Conservation (phyloP, 306 rosid species). For the Alnus rubra region DNA sequence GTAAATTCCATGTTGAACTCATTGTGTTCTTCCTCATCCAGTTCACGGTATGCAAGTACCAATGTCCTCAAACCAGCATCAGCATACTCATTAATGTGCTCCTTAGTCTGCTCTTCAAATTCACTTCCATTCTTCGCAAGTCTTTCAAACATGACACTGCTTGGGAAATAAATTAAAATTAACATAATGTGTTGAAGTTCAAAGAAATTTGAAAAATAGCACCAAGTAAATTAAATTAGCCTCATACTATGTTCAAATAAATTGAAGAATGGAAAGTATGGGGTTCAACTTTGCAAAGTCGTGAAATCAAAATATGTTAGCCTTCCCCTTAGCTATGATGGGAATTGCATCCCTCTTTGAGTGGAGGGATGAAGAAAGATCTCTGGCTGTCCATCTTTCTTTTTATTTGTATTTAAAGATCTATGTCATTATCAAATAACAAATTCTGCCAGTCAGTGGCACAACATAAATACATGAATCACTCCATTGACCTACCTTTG, state of each 20-base stretch:
- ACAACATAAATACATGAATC: not conserved
- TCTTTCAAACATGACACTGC: constrained; percentile 95
- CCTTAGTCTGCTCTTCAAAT: constrained; percentile 72
- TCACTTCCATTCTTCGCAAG: constrained; percentile 77
- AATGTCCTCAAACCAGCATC: constrained; percentile 98
- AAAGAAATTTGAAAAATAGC: constrained; percentile 12
- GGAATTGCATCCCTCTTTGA: constrained; percentile 1
- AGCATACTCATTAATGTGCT: constrained; percentile 79
- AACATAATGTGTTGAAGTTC: constrained; percentile 17
- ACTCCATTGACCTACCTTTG: not conserved
- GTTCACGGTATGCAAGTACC: constrained; percentile 83
- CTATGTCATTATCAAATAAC: not conserved
- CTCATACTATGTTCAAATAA: not conserved
- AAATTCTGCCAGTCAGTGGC: not conserved
- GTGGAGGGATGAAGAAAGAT: not conserved
- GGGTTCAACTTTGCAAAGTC: not conserved
- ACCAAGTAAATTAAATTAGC: constrained; percentile 13
- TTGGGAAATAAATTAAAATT: constrained; percentile 15
- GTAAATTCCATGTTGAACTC: constrained; percentile 58
- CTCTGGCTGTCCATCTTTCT: not conserved
- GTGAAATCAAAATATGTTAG: not conserved
- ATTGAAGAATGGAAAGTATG: not conserved
- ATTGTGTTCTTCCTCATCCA: constrained; percentile 63
- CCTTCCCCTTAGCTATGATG: not conserved
- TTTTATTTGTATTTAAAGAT: not conserved